Base-by-base conservation (phyloP, 345 rosid genomes). In the Moricandia arvensis region DNA sequence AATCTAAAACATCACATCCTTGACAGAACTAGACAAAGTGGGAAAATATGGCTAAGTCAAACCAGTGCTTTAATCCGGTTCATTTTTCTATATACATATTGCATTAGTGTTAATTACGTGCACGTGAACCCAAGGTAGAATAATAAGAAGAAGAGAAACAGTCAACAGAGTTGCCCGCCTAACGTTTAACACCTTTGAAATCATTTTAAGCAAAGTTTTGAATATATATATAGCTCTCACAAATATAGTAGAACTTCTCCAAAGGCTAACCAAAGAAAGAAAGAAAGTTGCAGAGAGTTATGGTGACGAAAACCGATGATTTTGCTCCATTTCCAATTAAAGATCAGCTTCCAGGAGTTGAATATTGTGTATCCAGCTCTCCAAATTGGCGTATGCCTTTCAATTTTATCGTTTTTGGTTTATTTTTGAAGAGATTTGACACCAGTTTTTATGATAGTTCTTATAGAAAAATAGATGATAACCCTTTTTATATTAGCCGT, bases 311-410 rank as follows among this genome's bases (percentile, higher is more conserved):
- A 74, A 76, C 1, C 1, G 96, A 89, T 54, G 98, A 89, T 71
- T 85, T 87, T 68, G 83, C 78, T 33, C 96, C 98, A 0, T 86
- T 83, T 80, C 98, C 98, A 0, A 75, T 87, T 51, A 91, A 86
- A 75, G 93, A 88, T 60, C 97, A 94, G 86, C 97, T 90, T 33
- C 97, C 97, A 1, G 96, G 92, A 61, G 83, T 94, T 29, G 95
- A 90, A 33, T 81, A 64, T 74, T 91, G 97, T 79, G 80, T 90
- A 55, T 82, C 89, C 59, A 94, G 97, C 78, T 76, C 83, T 75
- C 98, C 98, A 38, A 41, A 85, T 16, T 94, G 98, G 98, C 82
- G 97, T 94, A 85, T 18, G 43, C 43, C 41, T 29, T 17, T 59
- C 8, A 5, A 9, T 6, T 37, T n/a, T 45, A 18, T 59, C n/a